Conservation (phyloP, 345 rosid genomes). For the Fremontodendron californicum region DNA sequence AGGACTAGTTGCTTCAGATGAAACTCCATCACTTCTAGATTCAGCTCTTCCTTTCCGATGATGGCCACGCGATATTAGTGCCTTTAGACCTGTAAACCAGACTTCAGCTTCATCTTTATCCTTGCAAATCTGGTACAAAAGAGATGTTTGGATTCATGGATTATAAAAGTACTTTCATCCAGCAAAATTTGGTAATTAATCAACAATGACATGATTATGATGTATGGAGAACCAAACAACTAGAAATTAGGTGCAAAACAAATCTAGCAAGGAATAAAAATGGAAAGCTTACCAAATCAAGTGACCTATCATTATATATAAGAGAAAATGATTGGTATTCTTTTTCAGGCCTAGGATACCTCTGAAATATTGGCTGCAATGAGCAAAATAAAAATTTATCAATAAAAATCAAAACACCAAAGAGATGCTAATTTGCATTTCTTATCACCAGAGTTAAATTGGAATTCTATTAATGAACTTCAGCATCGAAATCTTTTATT, state of each 20-base stretch:
- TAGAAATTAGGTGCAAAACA: background rate
- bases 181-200: background rate
- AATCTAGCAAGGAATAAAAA: background rate
- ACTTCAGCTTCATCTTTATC: conserved; percentile 82
- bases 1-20: too few species aligned
- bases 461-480: background rate
- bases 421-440: background rate
- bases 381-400: conserved; percentile 1
- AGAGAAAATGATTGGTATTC: conserved; percentile 83
- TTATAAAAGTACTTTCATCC: background rate
- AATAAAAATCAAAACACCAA: background rate
- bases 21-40: conserved; percentile 60
- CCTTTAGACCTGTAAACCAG: conserved; percentile 72
- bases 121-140: conserved; percentile 51
- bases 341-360: conserved; percentile 75
- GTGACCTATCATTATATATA: conserved; percentile 56
- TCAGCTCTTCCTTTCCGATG: conserved; percentile 50
- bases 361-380: conserved; percentile 68
- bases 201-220: background rate
- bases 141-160: background rate
- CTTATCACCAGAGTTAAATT: background rate
- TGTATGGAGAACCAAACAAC: background rate
- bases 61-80: conserved; percentile 53
- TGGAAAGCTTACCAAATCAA: conserved; percentile 54
- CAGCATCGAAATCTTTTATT: background rate